Evolutionary conservation across 352 stramenopile genomes (phyloP).

Genomic region (Pythium phragmiticola): DNA sequence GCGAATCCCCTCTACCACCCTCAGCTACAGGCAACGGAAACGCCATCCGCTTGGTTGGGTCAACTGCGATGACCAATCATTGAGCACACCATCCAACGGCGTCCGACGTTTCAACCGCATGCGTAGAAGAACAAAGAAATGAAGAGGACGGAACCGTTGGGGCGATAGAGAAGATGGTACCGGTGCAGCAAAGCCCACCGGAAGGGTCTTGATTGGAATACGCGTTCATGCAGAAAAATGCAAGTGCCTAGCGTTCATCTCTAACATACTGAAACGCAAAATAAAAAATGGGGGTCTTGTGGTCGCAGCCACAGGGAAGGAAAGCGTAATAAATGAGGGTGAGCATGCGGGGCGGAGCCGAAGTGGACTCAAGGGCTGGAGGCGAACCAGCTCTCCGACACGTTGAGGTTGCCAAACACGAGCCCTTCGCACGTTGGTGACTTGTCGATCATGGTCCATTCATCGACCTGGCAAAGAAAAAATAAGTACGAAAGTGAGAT

Average conservation of each 20-base stretch:
- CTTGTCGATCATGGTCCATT: conserved; percentile 80
- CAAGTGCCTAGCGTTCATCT: conserved; percentile 1
- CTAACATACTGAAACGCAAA: conserved; percentile 15
- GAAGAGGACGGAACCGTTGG: no score
- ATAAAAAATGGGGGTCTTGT: conserved; percentile 18
- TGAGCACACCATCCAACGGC: no score
- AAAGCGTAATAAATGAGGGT: conserved; percentile 13
- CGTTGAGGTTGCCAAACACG: conserved; percentile 9
- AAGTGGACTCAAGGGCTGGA: conserved; percentile 4
- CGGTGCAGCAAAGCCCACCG: no score
- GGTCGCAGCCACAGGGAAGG: neutral
- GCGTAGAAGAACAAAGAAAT: no score
- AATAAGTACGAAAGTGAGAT: conserved; percentile 14
- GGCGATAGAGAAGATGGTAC: no score
- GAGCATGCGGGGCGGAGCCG: neutral
- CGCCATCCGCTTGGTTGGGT: no score
- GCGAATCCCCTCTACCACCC: no score
- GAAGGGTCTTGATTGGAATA: neutral
- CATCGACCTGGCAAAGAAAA: conserved; percentile 38
- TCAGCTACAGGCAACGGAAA: no score
- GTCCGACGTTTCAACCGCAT: no score
- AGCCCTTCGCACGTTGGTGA: conserved; percentile 61
- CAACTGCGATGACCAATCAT: no score
- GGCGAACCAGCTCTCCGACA: conserved; percentile 27
- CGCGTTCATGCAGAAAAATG: conserved; percentile 14